Conservation (phyloP, 306 rosid species). For the Corylus avellana region DNA sequence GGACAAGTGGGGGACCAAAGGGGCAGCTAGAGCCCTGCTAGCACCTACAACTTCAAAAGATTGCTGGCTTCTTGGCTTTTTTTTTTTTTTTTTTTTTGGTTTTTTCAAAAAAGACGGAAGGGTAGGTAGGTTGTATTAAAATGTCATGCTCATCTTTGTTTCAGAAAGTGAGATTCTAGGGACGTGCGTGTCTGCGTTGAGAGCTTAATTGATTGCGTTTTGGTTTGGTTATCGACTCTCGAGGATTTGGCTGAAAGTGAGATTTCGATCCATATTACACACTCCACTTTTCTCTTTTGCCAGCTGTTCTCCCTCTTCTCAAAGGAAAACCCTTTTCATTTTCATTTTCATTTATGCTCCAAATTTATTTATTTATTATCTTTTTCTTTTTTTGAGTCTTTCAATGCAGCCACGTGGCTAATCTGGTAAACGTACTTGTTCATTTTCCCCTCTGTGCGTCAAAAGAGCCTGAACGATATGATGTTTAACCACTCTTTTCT, state of each 20-base stretch:
- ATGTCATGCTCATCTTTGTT: no score
- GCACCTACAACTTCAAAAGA: no score
- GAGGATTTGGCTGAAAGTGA: conserved; percentile 16
- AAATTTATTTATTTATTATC: no score
- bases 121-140: no score
- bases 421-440: not conserved
- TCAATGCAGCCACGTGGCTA: not conserved
- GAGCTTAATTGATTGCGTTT: no score
- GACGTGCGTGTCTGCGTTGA: not conserved
- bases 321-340: not conserved
- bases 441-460: not conserved
- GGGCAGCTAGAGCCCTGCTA: no score
- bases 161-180: not conserved
- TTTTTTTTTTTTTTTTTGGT: no score
- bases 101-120: not conserved
- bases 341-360: no score
- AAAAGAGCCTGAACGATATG: not conserved
- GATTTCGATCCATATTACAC: not conserved
- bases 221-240: conserved; percentile 1
- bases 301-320: conserved; percentile 11
- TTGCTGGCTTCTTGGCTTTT: no score
- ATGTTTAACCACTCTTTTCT: not conserved
- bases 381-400: not conserved
- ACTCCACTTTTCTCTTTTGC: not conserved
- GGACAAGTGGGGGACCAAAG: not conserved